Percentiles rank a stretch among this genome's conserved stretches.
Conservation (phyloP, 2,329 filamentous ascomycete genomes). For the Exophiala phaeomuriformis region DNA sequence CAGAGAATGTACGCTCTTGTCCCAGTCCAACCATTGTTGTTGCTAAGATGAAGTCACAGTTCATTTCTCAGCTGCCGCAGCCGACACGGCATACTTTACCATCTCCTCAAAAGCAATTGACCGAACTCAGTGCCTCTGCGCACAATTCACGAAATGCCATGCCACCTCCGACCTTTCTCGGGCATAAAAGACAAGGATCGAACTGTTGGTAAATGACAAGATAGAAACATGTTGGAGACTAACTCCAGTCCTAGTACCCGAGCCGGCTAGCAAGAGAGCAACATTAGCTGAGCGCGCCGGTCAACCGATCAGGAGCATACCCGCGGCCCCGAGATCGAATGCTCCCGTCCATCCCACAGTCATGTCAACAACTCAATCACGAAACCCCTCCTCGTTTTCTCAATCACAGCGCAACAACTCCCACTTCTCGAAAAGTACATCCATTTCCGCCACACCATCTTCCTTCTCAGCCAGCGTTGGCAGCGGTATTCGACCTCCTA, state of each 20-base stretch:
- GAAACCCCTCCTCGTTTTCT: conserved; percentile 33
- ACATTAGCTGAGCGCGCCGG: conserved; percentile 50
- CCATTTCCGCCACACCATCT: conserved; percentile 41
- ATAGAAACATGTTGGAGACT: conserved; percentile 39
- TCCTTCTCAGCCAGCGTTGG: conserved; percentile 54
- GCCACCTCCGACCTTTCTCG: conserved; percentile 36
- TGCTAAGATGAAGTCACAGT: conserved; percentile 22
- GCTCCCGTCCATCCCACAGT: conserved; percentile 37
- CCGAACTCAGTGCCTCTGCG: conserved; percentile 46
- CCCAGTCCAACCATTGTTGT: neutral
- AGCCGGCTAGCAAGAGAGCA: conserved; percentile 56
- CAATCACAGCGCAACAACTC: conserved; percentile 38
- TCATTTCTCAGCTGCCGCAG: conserved; percentile 32
- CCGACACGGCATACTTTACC: conserved; percentile 29
- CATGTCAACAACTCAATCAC: conserved; percentile 42
- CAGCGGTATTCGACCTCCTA: conserved; percentile 43
- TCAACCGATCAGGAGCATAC: conserved; percentile 43
- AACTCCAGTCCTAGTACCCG: conserved; percentile 37
- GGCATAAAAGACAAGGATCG: conserved; percentile 47
- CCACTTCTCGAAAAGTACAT: conserved; percentile 38
- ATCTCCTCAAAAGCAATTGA: conserved; percentile 34
- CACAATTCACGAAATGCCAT: conserved; percentile 48
- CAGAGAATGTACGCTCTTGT: conserved; percentile 22
- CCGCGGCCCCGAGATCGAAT: conserved; percentile 37
- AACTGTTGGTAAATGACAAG: conserved; percentile 35